Base-by-base conservation (phyloP, 495 filamentous ascomycete species). In the Neurospora sp. region DNA sequence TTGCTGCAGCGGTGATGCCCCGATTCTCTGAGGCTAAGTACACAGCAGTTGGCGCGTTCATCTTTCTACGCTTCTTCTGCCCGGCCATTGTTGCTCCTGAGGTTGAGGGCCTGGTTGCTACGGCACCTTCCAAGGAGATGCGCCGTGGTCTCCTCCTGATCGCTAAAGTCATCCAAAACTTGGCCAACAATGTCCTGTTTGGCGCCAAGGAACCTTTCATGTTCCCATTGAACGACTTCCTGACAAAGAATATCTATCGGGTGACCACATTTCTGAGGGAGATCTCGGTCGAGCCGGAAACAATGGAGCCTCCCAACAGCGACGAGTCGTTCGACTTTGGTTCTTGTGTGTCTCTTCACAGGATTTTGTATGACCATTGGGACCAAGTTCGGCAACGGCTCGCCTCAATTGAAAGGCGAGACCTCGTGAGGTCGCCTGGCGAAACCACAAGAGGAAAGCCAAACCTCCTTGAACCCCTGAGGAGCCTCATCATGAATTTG, bases 151-250 rank as follows among this genome's bases (percentile, higher is more conserved):
- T 91, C 37, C 82, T 91, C 35, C 83, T 91, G 38, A 89, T 91
- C 71, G 89, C 89, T 22, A 91, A 91, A 75, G 86, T 91, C 71
- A 86, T 91, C 38, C 89, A 91, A 73, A 90, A 89, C 76, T 80
- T 91, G 53, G 89, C 89, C 39, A 91, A 91, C 73, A 91, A 91
- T 75, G 89, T 91, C 39, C 81, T 90, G 2, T 91, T 91, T 72
- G 89, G 89, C n/a, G 87, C 87, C 38, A 91, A 91, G 77, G 89
- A 91, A 77, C 86, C 88, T 14, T 91, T 88, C 75, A 91, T 91
- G 89, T 87, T 87, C 73, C 89, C 89, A 9, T 78, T 91, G 18
- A 90, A 90, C 74, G 86, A 88, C 74, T 90, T 91, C 75, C 78
- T 91, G 39, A 86, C 87, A 0, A 82, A 88, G 70, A 88, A 91